Conservation (phyloP, 805 yeast species). For the Saturnispora saitoi region DNA sequence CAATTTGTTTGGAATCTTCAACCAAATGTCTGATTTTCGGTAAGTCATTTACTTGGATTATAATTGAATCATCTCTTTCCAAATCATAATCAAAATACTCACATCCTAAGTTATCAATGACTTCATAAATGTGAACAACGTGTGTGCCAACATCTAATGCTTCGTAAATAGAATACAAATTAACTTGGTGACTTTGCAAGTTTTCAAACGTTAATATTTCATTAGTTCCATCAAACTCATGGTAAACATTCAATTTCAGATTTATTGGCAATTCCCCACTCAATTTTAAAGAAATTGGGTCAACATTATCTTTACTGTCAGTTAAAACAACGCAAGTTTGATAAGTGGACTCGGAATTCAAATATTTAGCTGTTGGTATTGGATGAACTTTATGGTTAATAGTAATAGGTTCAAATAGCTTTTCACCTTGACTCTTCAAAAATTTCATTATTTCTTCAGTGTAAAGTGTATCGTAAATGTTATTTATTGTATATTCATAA, state of each 20-base stretch:
- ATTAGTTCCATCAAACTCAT: slow-evolving; percentile 48
- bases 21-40: slow-evolving; percentile 50
- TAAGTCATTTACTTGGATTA: slow-evolving; percentile 64
- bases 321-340: slow-evolving; percentile 27
- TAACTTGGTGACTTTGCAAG: slow-evolving; percentile 31
- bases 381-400: slow-evolving; percentile 48
- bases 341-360: slow-evolving; percentile 12
- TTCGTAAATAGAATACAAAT: slow-evolving; percentile 38
- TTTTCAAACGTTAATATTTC: slow-evolving; percentile 38
- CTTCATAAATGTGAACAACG: slow-evolving; percentile 44
- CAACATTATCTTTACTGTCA: slow-evolving; percentile 24
- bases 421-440: slow-evolving; percentile 15
- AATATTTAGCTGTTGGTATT: slow-evolving; percentile 46
- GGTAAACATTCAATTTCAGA: slow-evolving; percentile 48
- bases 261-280: slow-evolving; percentile 62
- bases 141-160: slow-evolving; percentile 65
- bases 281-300: slow-evolving; percentile 48
- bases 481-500: slow-evolving; percentile 51
- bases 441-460: slow-evolving; percentile 30
- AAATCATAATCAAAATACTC: slow-evolving; percentile 33
- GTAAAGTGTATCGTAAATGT: slow-evolving; percentile 60
- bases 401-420: slow-evolving; percentile 28
- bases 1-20: slow-evolving; percentile 27
- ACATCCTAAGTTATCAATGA: slow-evolving; percentile 70
- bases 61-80: slow-evolving; percentile 18